phyloP scores from a whole-genome alignment of 169 alveolate genomes.

The Plasmodium reichenowi region DNA sequence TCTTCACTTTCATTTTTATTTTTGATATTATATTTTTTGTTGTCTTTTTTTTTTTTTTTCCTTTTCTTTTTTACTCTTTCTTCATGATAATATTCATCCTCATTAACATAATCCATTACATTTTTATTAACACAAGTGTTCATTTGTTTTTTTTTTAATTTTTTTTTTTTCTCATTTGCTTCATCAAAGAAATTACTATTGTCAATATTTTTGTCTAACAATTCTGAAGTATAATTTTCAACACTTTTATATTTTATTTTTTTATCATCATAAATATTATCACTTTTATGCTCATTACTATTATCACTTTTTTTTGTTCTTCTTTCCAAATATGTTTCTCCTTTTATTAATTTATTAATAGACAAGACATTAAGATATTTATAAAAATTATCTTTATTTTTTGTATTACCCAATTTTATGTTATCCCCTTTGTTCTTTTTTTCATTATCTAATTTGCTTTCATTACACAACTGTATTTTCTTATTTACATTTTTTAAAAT shows the following conservation, averaged over 20 bases:
- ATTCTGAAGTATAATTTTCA: neutral
- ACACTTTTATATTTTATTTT: neutral
- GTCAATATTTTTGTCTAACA: neutral
- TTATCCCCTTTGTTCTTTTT: neutral
- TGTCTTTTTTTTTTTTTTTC: neutral
- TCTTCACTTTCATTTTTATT: neutral
- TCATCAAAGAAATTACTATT: neutral
- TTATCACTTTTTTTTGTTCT: neutral
- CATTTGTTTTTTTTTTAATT: neutral
- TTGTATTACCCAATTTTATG: neutral
- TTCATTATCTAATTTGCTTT: no score
- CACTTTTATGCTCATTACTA: neutral
- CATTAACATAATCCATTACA: neutral
- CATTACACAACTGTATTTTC: neutral
- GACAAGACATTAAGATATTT: neutral
- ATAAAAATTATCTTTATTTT: neutral
- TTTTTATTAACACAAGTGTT: neutral
- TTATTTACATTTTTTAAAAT: neutral
- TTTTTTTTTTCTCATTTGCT: neutral
- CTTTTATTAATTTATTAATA: slow-evolving; percentile 1
- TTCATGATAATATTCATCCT: neutral
- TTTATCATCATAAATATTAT: neutral
- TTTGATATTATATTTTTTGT: neutral
- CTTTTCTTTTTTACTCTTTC: neutral
- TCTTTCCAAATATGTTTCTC: neutral